phyloP scores from a whole-genome alignment of 2,329 filamentous ascomycete species.

The Mycocentrospora acerina region DNA sequence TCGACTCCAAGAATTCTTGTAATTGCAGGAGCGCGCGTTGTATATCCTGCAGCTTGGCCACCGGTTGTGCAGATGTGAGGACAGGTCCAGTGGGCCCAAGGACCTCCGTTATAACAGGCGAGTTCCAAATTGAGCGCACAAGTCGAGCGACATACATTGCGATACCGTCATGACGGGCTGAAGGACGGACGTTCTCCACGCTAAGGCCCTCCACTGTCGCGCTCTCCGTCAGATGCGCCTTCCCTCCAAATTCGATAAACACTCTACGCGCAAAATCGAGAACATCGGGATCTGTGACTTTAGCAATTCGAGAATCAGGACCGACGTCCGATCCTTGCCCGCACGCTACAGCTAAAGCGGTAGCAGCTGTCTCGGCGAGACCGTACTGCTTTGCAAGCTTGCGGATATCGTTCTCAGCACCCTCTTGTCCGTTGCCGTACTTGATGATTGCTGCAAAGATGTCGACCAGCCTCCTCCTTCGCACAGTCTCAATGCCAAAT shows the following conservation, averaged over 20 bases:
- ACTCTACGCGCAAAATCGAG: constrained; percentile 81
- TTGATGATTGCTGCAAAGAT: constrained; percentile 84
- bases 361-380: constrained; percentile 82
- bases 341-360: constrained; percentile 90
- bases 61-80: constrained; percentile 67
- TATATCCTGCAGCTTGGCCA: constrained; percentile 69
- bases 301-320: constrained; percentile 67
- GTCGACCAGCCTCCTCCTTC: constrained; percentile 82
- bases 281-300: constrained; percentile 77
- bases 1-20: constrained; percentile 79
- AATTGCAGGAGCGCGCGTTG: constrained; percentile 81
- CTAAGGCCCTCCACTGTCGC: constrained; percentile 62
- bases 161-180: constrained; percentile 84
- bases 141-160: constrained; percentile 84
- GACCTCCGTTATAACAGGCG: constrained; percentile 65
- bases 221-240: constrained; percentile 81
- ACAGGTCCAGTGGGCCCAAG: constrained; percentile 59
- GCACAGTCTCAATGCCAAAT: constrained; percentile 82
- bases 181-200: constrained; percentile 82
- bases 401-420: constrained; percentile 76
- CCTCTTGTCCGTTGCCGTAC: constrained; percentile 71
- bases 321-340: constrained; percentile 86
- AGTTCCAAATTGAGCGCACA: constrained; percentile 86
- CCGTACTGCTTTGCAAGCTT: constrained; percentile 86
- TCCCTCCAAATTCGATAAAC: constrained; percentile 91